Evolutionary conservation across 2,329 filamentous ascomycete species (phyloP).

Genomic region (Hypocreales sp.): DNA sequence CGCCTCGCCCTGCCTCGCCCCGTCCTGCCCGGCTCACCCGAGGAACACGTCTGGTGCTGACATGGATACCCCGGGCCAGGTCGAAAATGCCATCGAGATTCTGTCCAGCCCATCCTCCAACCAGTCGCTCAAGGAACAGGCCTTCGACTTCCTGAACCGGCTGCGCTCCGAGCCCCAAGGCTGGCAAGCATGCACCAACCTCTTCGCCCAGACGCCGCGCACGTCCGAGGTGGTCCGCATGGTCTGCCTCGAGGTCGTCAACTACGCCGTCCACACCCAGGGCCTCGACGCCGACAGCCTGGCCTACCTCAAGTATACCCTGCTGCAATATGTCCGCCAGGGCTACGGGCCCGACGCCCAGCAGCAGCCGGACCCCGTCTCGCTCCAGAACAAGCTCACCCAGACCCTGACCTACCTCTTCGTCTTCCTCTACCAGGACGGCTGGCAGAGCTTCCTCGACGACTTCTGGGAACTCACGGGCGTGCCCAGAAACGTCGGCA

Average conservation of each 20-base stretch:
- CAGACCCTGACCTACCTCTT: slow-evolving; percentile 94
- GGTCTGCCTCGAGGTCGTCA: slow-evolving; percentile 83
- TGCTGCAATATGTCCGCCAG: slow-evolving; percentile 67
- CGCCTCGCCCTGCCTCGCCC: not conserved
- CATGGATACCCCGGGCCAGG: no score
- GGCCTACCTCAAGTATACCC: slow-evolving; percentile 59
- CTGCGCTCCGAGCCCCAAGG: slow-evolving; percentile 68
- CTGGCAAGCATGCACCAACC: slow-evolving; percentile 76
- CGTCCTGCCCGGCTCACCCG: no score
- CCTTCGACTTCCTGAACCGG: slow-evolving; percentile 65
- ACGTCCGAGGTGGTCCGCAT: slow-evolving; percentile 74
- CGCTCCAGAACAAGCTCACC: slow-evolving; percentile 91
- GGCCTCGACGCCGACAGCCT: slow-evolving; percentile 60
- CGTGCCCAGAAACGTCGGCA: slow-evolving; percentile 47
- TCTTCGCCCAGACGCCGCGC: slow-evolving; percentile 68
- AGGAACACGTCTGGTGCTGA: no score
- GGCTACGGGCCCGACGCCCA: slow-evolving; percentile 50
- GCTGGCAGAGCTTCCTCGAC: slow-evolving; percentile 83
- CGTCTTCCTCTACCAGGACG: slow-evolving; percentile 66
- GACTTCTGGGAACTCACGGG: slow-evolving; percentile 71
- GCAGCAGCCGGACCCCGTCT: slow-evolving; percentile 50
- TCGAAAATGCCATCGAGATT: slow-evolving; percentile 92
- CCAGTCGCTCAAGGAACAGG: slow-evolving; percentile 61
- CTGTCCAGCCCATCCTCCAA: slow-evolving; percentile 72
- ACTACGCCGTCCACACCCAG: slow-evolving; percentile 73